Evolutionary conservation across 2,329 filamentous ascomycete species (phyloP), one percentile per base, ranked within the genome.

Genomic region (Microsporum canis): DNA sequence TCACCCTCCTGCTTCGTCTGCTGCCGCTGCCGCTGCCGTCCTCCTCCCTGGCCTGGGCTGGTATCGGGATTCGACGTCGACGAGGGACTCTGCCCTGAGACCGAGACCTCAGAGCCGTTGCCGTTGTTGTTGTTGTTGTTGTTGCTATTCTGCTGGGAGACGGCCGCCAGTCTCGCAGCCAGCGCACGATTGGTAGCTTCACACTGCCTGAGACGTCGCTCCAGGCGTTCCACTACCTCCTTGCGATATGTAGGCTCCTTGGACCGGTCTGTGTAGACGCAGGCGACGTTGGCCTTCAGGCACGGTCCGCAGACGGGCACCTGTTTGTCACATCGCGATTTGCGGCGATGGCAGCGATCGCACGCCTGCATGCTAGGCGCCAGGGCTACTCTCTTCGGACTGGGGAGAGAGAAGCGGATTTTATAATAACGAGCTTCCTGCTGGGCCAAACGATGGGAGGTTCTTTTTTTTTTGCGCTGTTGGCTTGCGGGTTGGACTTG

Each of bases 271-370:
- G 62, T 63, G 45, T 63, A 63, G 2, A 68, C 65, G 59, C 76
- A 78, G 3, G 64, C 55, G 3, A 69, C 68, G 5, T 67, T 69
- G 51, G 71, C 71, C 47, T 71, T 69, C n/a, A 65, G 65, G 63
- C 76, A 78, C 4, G 71, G 68, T 3, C 68, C 66, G 60, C 76
- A 77, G 39, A 73, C 31, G 3, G 66, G 75, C 3, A 68, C 70
- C 27, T 65, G 62, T 59, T 75, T 76, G 67, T 77, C 74, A 63
- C 76, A 77, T 43, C 70, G 70, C 36, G 73, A 73, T 63, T 77
- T 78, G 49, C 75, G 66, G 39, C 71, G 70, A 64, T 77, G 75
- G 63, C 76, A 77, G 58, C 73, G 70, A 47, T 76, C 74, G 65
- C 73, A 76, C 8, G 73, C 74, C 45, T 63, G 62, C 62, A 63